Evolutionary conservation across 148 eudicot species (phyloP).

Genomic region (Heliamphora exappendiculata): DNA sequence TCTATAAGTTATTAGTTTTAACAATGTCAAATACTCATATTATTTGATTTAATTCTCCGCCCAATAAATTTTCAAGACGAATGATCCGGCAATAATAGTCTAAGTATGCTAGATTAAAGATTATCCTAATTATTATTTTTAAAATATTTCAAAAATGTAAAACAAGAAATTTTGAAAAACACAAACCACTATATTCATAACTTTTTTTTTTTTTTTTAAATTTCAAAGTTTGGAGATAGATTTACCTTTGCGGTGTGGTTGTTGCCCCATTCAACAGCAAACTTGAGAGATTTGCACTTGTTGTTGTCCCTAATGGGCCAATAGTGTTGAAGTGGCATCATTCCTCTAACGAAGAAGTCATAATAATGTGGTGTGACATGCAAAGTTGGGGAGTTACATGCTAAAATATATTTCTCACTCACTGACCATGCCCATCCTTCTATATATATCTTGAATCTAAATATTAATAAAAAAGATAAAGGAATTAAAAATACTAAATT

Average conservation of each 20-base stretch:
- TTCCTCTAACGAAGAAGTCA: slow-evolving; percentile 39
- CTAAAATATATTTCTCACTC: slow-evolving; percentile 56
- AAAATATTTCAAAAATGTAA: no score
- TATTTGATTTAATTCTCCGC: no score
- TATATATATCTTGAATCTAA: slow-evolving; percentile 51
- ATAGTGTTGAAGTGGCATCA: slow-evolving; percentile 44
- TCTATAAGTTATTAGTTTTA: no score
- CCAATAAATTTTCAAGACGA: no score
- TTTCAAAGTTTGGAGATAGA: not conserved
- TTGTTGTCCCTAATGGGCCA: slow-evolving; percentile 46
- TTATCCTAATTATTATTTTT: no score
- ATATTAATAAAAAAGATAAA: not conserved
- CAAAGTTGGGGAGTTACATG: slow-evolving; percentile 52
- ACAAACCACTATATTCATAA: no score
- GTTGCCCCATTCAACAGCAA: slow-evolving; percentile 64
- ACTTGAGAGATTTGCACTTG: slow-evolving; percentile 49
- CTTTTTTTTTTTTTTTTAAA: no score
- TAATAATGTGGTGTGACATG: slow-evolving; percentile 35
- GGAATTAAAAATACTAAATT: no score
- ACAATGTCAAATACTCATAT: no score
- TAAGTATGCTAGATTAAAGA: no score
- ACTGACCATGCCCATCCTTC: slow-evolving; percentile 82
- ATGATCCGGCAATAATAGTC: no score
- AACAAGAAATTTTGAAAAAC: no score
- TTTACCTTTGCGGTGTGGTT: slow-evolving; percentile 42